Evolutionary conservation across 495 filamentous ascomycete species (phyloP), one percentile per base, ranked within the genome.

Genomic region (Platismatia glauca): DNA sequence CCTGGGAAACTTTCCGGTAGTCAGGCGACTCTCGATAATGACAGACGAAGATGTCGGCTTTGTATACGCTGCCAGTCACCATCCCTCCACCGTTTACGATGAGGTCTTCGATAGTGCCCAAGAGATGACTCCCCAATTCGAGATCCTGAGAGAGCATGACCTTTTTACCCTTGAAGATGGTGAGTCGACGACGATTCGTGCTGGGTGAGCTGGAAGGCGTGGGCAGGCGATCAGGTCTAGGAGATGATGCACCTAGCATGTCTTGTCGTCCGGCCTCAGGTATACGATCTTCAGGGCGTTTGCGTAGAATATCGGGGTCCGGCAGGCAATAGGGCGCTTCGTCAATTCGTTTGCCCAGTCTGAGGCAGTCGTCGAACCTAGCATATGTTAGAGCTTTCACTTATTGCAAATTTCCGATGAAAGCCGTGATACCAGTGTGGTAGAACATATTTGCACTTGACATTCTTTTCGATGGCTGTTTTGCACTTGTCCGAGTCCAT

Each of bases 361-460:
- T 91, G 39, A 99, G 81, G 71, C 94, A 99, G 70, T 96, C 93
- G 66, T 97, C 94, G 69, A 99, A 96, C 89, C 89, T 93, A 58
- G 39, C 22, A 12, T 15, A 39, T 9, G 60, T 78, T 64, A 78
- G 71, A 59, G 57, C 15, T 24, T 12, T 18, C 37, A 20, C 9
- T 1, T 20, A 18, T 53, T 34, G 31, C 27, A 63, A 46, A 33
- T 8, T 22, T 11, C 61, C 3, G 44, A 24, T 50, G 55, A 55
- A 58, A 27, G 29, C 31, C 8, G 65, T 31, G 22, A 24, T 79
- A 91, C 94, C 95, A 97, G 71, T 99, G 95, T 35, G 95, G 95
- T 57, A 97, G 78, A n/a, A 98, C 89, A 61, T 95, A 86, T 72
- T 90, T 91, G 74, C 81, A 81, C 48, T 82, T 83, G 29, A 89